phyloP scores from a whole-genome alignment of 129 eudicot genomes.

The Flaveria robusta region DNA sequence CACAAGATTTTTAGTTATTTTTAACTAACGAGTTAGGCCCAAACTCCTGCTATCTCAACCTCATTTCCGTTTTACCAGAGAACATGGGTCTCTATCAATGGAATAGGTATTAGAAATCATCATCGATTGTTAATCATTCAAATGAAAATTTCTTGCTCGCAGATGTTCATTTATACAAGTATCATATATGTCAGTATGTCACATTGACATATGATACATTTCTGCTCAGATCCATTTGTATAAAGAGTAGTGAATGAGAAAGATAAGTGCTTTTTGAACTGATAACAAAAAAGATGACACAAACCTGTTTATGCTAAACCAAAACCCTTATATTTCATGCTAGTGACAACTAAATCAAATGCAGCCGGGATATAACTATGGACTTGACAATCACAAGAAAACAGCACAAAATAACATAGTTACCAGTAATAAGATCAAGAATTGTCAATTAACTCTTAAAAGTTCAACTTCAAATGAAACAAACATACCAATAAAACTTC shows the following conservation, averaged over 20 bases:
- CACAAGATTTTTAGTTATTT: too few species aligned
- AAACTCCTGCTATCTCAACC: not conserved
- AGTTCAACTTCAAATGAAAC: constrained; percentile 22
- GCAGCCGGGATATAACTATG: not conserved
- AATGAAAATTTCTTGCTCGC: too few species aligned
- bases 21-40: too few species aligned
- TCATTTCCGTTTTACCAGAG: not conserved
- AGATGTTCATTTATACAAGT: too few species aligned
- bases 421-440: not conserved
- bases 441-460: constrained; percentile 21
- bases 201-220: too few species aligned
- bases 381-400: not conserved
- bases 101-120: not conserved
- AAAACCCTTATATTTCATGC: too few species aligned
- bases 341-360: not conserved
- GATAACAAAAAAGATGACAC: too few species aligned
- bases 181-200: too few species aligned
- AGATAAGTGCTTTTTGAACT: too few species aligned
- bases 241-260: too few species aligned
- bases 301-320: not conserved
- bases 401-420: not conserved
- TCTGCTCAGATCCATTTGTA: too few species aligned
- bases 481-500: constrained; percentile 16
- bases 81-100: not conserved
- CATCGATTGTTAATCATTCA: too few species aligned